These are phyloP conservation scores for Quillaja saponaria DNA, from an alignment of 306 rosid species.

Conservation along the genomic window DNA sequence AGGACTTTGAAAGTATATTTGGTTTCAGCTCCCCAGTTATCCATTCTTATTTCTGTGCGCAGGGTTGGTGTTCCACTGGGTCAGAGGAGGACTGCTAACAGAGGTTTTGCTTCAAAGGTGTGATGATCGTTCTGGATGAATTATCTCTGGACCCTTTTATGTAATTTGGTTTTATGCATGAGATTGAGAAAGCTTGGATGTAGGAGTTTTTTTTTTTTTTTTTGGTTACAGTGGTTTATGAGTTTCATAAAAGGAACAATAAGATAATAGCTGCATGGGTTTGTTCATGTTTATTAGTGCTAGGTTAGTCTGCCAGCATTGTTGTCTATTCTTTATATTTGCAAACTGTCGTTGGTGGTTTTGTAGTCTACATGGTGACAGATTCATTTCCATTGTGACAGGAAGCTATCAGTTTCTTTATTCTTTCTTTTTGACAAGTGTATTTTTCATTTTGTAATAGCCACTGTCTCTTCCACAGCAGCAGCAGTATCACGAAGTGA, in stretches of 20 bases:
- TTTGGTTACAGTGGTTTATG: not conserved
- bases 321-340: not conserved
- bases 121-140: conserved; percentile 1
- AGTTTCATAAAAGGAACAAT: not conserved
- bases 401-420: not conserved
- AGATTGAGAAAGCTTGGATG: no score
- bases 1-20: not conserved
- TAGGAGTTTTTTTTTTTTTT: no score
- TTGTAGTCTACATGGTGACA: not conserved
- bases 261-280: not conserved
- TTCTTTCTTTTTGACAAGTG: not conserved
- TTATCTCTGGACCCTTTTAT: not conserved
- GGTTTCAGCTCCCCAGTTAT: conserved; percentile 32
- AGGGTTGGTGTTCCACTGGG: conserved; percentile 55
- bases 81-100: conserved; percentile 56
- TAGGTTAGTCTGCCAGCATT: not conserved
- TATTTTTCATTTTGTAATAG: conserved; percentile 33
- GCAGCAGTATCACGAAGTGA: conserved; percentile 33
- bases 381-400: not conserved
- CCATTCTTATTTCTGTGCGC: conserved; percentile 38
- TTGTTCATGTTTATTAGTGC: not conserved
- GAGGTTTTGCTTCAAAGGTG: conserved; percentile 63
- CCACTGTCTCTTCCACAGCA: conserved; percentile 34
- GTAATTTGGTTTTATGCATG: not conserved
- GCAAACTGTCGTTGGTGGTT: not conserved